A percentile compares a stretch with the other conserved stretches of the same genome.
Conservation (phyloP, 495 filamentous ascomycete species). For the Aspergillus mulundensis region DNA sequence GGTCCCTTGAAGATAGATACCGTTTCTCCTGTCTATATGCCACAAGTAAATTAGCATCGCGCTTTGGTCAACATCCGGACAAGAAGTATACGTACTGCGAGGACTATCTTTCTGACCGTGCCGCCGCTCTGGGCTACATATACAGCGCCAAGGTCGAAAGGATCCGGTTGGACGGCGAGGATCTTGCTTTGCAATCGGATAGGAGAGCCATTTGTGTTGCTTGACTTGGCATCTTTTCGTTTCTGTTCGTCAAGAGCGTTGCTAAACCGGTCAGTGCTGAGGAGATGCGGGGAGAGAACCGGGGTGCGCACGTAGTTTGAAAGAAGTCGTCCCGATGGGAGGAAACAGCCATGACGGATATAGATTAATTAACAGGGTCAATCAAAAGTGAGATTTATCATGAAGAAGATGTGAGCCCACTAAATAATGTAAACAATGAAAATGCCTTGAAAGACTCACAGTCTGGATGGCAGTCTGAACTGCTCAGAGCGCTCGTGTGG, state of each 20-base stretch:
- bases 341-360: constrained; percentile 55
- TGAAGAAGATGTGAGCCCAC: background rate
- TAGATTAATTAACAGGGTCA: background rate
- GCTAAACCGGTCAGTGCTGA: constrained; percentile 38
- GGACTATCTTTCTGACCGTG: constrained; percentile 62
- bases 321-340: constrained; percentile 76
- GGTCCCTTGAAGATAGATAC: constrained; percentile 65
- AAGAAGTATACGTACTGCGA: constrained; percentile 63
- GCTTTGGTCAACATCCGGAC: background rate
- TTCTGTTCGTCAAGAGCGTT: constrained; percentile 65
- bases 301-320: constrained; percentile 69
- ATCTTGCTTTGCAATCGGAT: constrained; percentile 81
- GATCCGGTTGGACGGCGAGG: constrained; percentile 69
- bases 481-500: constrained; percentile 36
- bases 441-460: background rate
- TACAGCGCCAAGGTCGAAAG: constrained; percentile 54
- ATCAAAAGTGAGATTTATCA: background rate
- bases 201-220: constrained; percentile 78
- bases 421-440: background rate
- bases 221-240: constrained; percentile 73
- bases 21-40: constrained; percentile 44
- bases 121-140: constrained; percentile 83
- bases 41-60: constrained; percentile 4
- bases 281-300: background rate
- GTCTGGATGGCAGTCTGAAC: constrained; percentile 13